Evolutionary conservation across 441 rosid species (phyloP).

Genomic region (Corymbia citriodora): DNA sequence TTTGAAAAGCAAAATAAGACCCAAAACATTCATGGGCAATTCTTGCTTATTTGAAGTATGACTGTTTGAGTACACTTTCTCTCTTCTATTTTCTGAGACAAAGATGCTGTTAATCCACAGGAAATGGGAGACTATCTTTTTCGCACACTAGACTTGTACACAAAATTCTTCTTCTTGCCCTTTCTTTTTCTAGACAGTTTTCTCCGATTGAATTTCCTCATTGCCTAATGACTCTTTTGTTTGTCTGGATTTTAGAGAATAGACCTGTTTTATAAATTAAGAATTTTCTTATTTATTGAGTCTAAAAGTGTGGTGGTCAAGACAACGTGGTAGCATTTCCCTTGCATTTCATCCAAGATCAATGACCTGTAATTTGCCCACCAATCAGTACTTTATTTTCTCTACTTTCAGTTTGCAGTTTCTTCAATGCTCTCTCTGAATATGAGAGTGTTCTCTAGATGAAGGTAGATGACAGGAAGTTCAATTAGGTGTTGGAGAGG

Average conservation of each 20-base stretch:
- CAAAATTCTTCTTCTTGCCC: background rate
- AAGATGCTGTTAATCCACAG: background rate
- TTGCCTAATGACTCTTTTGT: background rate
- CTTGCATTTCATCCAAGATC: background rate
- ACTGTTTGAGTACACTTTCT: background rate
- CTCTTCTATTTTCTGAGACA: background rate
- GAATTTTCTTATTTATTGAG: background rate
- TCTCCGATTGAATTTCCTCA: background rate
- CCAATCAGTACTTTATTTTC: background rate
- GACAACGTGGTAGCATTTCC: background rate
- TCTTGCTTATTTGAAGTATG: background rate
- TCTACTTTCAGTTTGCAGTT: background rate
- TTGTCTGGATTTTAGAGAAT: background rate
- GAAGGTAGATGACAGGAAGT: background rate
- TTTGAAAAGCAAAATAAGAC: slow-evolving; percentile 1
- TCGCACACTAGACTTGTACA: background rate
- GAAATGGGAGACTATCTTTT: background rate
- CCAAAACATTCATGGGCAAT: slow-evolving; percentile 14
- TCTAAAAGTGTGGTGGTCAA: background rate
- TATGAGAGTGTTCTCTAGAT: background rate
- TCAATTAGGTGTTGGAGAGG: background rate
- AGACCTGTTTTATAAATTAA: background rate
- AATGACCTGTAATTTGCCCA: background rate
- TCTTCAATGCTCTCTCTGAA: background rate
- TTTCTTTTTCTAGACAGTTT: background rate